phyloP scores from a whole-genome alignment of 2,329 filamentous ascomycete genomes.

The Fusarium kyushuense region DNA sequence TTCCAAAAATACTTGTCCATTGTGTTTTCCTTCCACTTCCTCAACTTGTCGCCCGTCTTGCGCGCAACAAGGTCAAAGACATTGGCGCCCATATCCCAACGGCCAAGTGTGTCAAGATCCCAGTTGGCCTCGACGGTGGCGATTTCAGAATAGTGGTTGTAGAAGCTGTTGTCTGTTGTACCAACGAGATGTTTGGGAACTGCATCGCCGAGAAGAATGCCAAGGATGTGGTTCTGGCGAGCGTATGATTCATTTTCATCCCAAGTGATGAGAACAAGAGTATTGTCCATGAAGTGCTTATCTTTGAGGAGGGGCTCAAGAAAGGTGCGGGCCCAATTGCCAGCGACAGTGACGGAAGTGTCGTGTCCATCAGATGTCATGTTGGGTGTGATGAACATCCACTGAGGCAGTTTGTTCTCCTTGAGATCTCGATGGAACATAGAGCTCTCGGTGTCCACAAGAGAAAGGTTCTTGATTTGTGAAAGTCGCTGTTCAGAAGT shows the following conservation, averaged over 20 bases:
- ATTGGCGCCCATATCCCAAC: constrained; percentile 79
- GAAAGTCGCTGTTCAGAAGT: constrained; percentile 69
- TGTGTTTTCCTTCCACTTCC: constrained; percentile 52
- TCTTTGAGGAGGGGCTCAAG: constrained; percentile 77
- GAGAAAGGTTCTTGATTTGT: constrained; percentile 77
- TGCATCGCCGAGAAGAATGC: constrained; percentile 80
- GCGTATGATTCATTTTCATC: constrained; percentile 81
- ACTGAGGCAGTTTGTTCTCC: constrained; percentile 74
- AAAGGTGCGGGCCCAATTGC: constrained; percentile 75
- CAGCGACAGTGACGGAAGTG: constrained; percentile 75
- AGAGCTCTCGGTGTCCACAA: constrained; percentile 57
- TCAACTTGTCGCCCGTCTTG: constrained; percentile 67
- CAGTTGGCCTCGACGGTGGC: constrained; percentile 77
- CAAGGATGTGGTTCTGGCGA: constrained; percentile 75
- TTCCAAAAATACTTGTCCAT: constrained; percentile 64
- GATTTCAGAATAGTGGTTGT: constrained; percentile 79
- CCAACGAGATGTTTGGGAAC: constrained; percentile 73
- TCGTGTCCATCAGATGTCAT: constrained; percentile 85
- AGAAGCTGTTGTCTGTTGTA: constrained; percentile 76
- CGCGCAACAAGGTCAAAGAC: constrained; percentile 72
- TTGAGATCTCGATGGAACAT: constrained; percentile 76
- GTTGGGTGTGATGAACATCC: constrained; percentile 78
- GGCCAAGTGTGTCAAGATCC: constrained; percentile 75
- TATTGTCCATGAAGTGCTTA: constrained; percentile 79
- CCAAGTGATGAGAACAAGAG: constrained; percentile 80